These are phyloP conservation scores for Nothophoma quercina DNA, from an alignment of 2,329 filamentous ascomycete species.

Conservation along the genomic window DNA sequence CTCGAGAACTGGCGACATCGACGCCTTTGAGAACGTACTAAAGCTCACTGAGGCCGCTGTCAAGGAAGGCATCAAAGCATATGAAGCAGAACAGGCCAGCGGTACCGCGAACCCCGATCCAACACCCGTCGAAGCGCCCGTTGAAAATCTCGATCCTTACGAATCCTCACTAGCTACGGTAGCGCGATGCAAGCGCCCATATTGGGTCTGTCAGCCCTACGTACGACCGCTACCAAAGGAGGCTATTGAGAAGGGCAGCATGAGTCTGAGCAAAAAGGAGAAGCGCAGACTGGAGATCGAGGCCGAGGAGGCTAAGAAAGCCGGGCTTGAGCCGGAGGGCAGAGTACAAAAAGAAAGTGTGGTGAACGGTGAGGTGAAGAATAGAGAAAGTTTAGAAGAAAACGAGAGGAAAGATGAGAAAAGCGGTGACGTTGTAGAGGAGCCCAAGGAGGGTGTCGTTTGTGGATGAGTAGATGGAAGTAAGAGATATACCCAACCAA, in stretches of 20 bases:
- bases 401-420: slow-evolving; percentile 13
- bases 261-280: slow-evolving; percentile 76
- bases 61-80: slow-evolving; percentile 75
- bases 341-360: slow-evolving; percentile 64
- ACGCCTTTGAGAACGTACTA: slow-evolving; percentile 78
- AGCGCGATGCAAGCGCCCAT: slow-evolving; percentile 78
- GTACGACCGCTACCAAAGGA: slow-evolving; percentile 86
- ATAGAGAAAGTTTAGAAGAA: slow-evolving; percentile 24
- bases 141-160: slow-evolving; percentile 39
- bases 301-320: slow-evolving; percentile 46
- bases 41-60: slow-evolving; percentile 77
- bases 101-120: not conserved
- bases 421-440: slow-evolving; percentile 41
- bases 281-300: slow-evolving; percentile 52
- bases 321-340: slow-evolving; percentile 35
- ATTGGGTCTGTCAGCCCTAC: slow-evolving; percentile 90
- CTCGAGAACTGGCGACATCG: slow-evolving; percentile 73
- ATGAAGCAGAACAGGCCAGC: slow-evolving; percentile 52
- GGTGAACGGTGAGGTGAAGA: slow-evolving; percentile 23
- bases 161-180: slow-evolving; percentile 72
- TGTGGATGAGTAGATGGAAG: slow-evolving; percentile 44
- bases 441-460: slow-evolving; percentile 55
- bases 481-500: slow-evolving; percentile 5
- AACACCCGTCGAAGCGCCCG: not conserved
- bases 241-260: slow-evolving; percentile 80